A percentile compares a stretch with the other conserved stretches of the same genome.
Evolutionary conservation across 208 protist genomes (phyloP).

Genomic region (Phytomonas francai): DNA sequence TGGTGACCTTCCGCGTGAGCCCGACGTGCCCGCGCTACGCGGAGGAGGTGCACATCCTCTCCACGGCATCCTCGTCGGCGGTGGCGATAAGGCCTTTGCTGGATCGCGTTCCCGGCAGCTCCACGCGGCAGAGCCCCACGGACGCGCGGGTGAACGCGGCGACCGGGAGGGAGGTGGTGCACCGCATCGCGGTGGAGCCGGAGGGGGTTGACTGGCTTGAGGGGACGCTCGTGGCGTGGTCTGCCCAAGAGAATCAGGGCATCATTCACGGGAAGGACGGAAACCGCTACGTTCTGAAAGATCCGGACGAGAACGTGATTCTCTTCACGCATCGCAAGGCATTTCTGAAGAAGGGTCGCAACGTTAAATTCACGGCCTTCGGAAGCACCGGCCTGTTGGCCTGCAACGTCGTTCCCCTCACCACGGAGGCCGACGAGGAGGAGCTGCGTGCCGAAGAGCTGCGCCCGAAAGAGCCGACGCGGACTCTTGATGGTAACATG

Average conservation of each 20-base stretch:
- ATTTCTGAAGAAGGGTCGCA: slow-evolving; percentile 50
- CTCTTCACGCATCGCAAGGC: slow-evolving; percentile 32
- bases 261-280: slow-evolving; percentile 71
- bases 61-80: slow-evolving; percentile 30
- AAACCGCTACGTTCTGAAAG: slow-evolving; percentile 71
- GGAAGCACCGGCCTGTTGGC: slow-evolving; percentile 56
- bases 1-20: slow-evolving; percentile 66
- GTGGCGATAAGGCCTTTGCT: slow-evolving; percentile 42
- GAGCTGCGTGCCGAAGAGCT: slow-evolving; percentile 43
- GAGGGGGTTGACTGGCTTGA: slow-evolving; percentile 38
- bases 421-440: slow-evolving; percentile 50
- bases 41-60: slow-evolving; percentile 54
- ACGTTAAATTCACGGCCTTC: slow-evolving; percentile 67
- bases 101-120: slow-evolving; percentile 8
- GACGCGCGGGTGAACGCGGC: slow-evolving; percentile 8
- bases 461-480: slow-evolving; percentile 25
- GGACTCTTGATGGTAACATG: slow-evolving; percentile 59
- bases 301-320: slow-evolving; percentile 66
- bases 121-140: neutral
- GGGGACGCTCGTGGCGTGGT: slow-evolving; percentile 72
- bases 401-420: slow-evolving; percentile 56
- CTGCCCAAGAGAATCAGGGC: slow-evolving; percentile 61
- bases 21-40: slow-evolving; percentile 38
- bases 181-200: slow-evolving; percentile 21
- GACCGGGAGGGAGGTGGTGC: slow-evolving; percentile 8